A percentile compares a stretch with the other conserved stretches of the same genome.
phyloP scores from a whole-genome alignment of 176 grass and related monocot species.

The Paspalum notatum region DNA sequence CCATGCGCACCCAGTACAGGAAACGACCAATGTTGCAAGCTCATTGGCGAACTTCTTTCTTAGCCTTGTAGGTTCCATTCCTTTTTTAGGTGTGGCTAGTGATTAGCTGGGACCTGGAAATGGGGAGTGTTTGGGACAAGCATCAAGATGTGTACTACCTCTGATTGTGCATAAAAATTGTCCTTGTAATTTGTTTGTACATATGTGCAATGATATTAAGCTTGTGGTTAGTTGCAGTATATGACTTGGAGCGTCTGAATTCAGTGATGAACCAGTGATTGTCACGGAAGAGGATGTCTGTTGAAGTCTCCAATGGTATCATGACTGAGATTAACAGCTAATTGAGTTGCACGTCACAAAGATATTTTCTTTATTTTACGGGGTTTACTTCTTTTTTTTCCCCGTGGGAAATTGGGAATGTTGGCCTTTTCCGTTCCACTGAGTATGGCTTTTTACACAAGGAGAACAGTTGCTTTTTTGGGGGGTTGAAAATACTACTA shows the following conservation, averaged over 20 bases:
- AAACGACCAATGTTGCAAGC: constrained; percentile 8
- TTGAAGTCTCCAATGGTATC: background rate
- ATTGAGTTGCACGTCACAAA: background rate
- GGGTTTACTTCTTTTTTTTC: background rate
- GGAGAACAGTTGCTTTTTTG: background rate
- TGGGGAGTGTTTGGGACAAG: constrained; percentile 17
- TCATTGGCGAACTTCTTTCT: constrained; percentile 19
- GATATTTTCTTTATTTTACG: background rate
- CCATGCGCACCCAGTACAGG: constrained; percentile 36
- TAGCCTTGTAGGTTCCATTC: constrained; percentile 28
- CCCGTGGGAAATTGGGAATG: background rate
- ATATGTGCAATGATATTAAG: constrained; percentile 25
- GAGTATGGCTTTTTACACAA: background rate
- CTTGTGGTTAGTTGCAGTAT: background rate
- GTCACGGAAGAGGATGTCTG: background rate
- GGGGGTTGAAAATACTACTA: too few relatives aligned
- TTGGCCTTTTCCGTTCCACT: background rate
- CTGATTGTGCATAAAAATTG: constrained; percentile 11
- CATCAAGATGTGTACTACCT: constrained; percentile 16
- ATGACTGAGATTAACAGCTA: background rate
- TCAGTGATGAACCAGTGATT: background rate
- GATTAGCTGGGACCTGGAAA: background rate
- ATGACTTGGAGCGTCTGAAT: background rate
- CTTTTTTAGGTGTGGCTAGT: constrained; percentile 44
- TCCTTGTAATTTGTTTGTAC: constrained; percentile 46